Evolutionary conservation across 768 basidiomycete genomes (phyloP).

Genomic region (Myochromella boudieri): DNA sequence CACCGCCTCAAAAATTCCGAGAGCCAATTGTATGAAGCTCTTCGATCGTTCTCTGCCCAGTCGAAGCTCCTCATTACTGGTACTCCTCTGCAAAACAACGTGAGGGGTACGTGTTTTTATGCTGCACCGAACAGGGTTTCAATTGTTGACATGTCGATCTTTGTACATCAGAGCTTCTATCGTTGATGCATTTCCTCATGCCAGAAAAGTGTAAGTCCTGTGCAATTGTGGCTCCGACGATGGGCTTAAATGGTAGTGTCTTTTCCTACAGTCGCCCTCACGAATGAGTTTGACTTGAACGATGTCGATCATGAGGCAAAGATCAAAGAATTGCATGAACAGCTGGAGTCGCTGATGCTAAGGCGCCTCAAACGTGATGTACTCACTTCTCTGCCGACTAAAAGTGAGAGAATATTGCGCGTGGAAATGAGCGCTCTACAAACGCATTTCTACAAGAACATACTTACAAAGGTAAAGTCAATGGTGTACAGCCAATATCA

Average conservation of each 20-base stretch:
- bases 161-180: slow-evolving; percentile 70
- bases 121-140: slow-evolving; percentile 5
- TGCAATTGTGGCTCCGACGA: background rate
- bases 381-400: slow-evolving; percentile 92
- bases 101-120: slow-evolving; percentile 69
- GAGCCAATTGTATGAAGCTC: slow-evolving; percentile 93
- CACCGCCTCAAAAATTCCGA: slow-evolving; percentile 98
- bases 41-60: slow-evolving; percentile 84
- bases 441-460: slow-evolving; percentile 99
- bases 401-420: slow-evolving; percentile 95
- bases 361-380: slow-evolving; percentile 95
- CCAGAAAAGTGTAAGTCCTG: slow-evolving; percentile 84
- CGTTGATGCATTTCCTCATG: slow-evolving; percentile 99
- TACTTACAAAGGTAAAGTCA: slow-evolving; percentile 75
- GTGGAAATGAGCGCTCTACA: slow-evolving; percentile 98
- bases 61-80: slow-evolving; percentile 97
- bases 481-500: slow-evolving; percentile 4
- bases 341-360: slow-evolving; percentile 93
- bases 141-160: slow-evolving; percentile 4
- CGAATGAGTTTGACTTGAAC: slow-evolving; percentile 92
- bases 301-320: slow-evolving; percentile 92
- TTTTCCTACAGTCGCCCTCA: slow-evolving; percentile 68
- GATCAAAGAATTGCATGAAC: slow-evolving; percentile 94
- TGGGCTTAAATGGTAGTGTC: background rate
- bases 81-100: slow-evolving; percentile 97